Evolutionary conservation across 495 filamentous ascomycete genomes (phyloP).

Genomic region (Lasiosphaeris hirsuta): DNA sequence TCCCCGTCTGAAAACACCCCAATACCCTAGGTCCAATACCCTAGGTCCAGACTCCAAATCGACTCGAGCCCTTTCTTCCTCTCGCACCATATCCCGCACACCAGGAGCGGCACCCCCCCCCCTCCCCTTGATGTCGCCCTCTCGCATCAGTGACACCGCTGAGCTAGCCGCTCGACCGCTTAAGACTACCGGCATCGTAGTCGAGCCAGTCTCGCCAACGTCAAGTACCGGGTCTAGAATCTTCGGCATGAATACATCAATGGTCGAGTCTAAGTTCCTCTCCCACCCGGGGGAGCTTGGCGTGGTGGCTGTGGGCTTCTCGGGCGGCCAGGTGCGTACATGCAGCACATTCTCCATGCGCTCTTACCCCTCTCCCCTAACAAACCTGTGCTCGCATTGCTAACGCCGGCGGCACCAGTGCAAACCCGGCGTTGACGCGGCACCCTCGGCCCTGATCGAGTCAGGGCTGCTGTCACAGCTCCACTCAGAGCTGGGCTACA

Average conservation of each 20-base stretch:
- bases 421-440: constrained; percentile 90
- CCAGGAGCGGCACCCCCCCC: not conserved
- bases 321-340: constrained; percentile 80
- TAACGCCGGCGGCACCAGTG: constrained; percentile 48
- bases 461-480: constrained; percentile 83
- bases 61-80: too few relatives aligned
- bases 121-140: constrained; percentile 15
- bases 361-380: not conserved
- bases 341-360: not conserved
- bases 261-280: constrained; percentile 79
- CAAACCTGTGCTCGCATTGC: constrained; percentile 12
- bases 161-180: constrained; percentile 7
- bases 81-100: too few relatives aligned
- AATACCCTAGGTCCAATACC: too few relatives aligned
- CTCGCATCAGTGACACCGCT: constrained; percentile 14
- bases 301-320: constrained; percentile 93
- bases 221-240: constrained; percentile 16
- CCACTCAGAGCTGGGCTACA: constrained; percentile 79
- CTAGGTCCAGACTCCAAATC: too few relatives aligned
- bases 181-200: constrained; percentile 1
- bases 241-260: constrained; percentile 56
- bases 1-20: too few relatives aligned
- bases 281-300: constrained; percentile 73
- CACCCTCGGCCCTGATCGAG: constrained; percentile 85
- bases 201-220: constrained; percentile 1